These are phyloP conservation scores for Exophiala mesophila DNA, from an alignment of 2,329 filamentous ascomycete species.

Conservation along the genomic window DNA sequence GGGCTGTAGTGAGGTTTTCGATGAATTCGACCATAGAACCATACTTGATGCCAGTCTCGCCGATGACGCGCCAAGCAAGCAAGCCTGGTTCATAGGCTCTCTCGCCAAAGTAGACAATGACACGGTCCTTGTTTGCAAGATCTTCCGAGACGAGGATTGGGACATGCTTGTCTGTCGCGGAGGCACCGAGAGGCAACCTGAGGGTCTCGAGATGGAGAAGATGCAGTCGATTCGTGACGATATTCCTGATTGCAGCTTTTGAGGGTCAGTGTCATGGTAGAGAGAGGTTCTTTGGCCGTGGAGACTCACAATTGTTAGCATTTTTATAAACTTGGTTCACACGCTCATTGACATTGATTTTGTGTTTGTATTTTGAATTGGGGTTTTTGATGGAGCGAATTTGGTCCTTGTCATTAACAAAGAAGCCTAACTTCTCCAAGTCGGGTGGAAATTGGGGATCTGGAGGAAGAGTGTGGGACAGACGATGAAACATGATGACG, in stretches of 20 bases:
- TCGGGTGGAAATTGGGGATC: constrained; percentile 63
- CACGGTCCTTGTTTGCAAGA: constrained; percentile 53
- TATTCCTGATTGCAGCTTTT: constrained; percentile 57
- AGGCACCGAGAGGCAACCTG: constrained; percentile 55
- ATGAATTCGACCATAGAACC: constrained; percentile 68
- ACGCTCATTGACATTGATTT: constrained; percentile 66
- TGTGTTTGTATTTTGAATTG: constrained; percentile 68
- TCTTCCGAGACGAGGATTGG: constrained; percentile 63
- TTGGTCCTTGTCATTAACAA: constrained; percentile 69
- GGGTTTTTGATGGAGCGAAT: constrained; percentile 66
- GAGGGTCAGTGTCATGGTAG: too few relatives aligned
- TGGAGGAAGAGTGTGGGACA: constrained; percentile 61
- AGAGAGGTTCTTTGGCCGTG: too few relatives aligned
- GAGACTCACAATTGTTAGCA: constrained; percentile 63
- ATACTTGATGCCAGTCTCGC: constrained; percentile 59
- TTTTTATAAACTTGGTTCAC: constrained; percentile 72
- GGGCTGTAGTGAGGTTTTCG: constrained; percentile 38
- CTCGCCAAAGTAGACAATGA: constrained; percentile 73
- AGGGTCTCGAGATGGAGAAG: constrained; percentile 56
- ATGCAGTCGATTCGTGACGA: constrained; percentile 60
- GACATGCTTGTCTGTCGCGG: constrained; percentile 51
- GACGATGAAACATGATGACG: constrained; percentile 68
- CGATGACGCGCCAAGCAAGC: constrained; percentile 64
- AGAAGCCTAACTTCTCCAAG: constrained; percentile 71
- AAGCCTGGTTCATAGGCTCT: constrained; percentile 67